Evolutionary conservation across 805 yeast species (phyloP).

Genomic region (Saccharomycodes ludwigii): DNA sequence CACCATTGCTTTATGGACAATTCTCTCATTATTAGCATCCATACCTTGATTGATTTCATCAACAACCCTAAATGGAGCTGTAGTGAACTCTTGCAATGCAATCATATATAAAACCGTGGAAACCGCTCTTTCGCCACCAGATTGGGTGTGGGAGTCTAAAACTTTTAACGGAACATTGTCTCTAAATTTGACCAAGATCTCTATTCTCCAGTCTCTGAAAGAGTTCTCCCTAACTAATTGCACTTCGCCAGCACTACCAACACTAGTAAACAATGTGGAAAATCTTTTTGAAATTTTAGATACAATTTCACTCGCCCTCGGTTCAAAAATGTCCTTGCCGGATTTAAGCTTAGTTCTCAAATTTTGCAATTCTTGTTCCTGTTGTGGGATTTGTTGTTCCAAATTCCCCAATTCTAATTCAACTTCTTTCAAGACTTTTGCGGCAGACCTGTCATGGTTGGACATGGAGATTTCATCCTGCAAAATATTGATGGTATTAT

Average conservation of each 20-base stretch:
- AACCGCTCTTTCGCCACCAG: conserved; percentile 97
- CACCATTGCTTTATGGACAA: conserved; percentile 77
- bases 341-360: conserved; percentile 27
- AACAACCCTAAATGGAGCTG: conserved; percentile 86
- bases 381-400: conserved; percentile 13
- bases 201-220: conserved; percentile 72
- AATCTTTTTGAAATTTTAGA: conserved; percentile 50
- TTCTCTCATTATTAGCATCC: conserved; percentile 87
- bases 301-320: conserved; percentile 42
- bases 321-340: conserved; percentile 45
- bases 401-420: conserved; percentile 15
- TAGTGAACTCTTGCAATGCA: conserved; percentile 78
- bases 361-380: conserved; percentile 11
- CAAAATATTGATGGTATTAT: conserved; percentile 30
- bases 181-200: conserved; percentile 77
- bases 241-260: conserved; percentile 85
- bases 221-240: conserved; percentile 34
- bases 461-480: conserved; percentile 32
- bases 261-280: conserved; percentile 49
- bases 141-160: conserved; percentile 78
- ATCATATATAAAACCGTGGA: conserved; percentile 84
- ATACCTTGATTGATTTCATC: conserved; percentile 98
- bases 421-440: conserved; percentile 22
- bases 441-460: conserved; percentile 27
- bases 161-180: conserved; percentile 57